These are phyloP conservation scores for Geoglossum cookeanum DNA, from an alignment of 2,329 filamentous ascomycete species.

Conservation along the genomic window DNA sequence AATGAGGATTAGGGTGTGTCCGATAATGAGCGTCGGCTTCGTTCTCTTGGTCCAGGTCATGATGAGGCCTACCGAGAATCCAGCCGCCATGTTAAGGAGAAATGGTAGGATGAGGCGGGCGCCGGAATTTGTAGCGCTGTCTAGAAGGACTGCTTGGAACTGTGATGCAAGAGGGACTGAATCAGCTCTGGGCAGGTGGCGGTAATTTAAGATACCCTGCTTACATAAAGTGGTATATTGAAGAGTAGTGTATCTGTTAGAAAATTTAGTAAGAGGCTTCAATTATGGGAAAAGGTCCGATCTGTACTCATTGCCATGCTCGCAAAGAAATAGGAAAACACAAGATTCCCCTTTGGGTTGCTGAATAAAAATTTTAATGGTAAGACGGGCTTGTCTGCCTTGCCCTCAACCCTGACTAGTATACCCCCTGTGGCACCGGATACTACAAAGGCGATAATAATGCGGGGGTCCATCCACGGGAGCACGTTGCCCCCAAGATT, in stretches of 20 bases:
- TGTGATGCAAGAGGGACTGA: background rate
- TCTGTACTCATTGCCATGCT: background rate
- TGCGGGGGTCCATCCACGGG: slow-evolving; percentile 41
- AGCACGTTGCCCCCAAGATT: slow-evolving; percentile 44
- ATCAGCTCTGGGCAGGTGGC: background rate
- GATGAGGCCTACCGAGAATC: slow-evolving; percentile 15
- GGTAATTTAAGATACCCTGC: background rate
- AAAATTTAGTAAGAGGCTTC: background rate
- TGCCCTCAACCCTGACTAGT: slow-evolving; percentile 34
- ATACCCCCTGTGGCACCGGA: slow-evolving; percentile 29
- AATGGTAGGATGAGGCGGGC: slow-evolving; percentile 26
- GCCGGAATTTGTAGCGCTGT: slow-evolving; percentile 26
- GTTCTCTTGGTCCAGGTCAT: slow-evolving; percentile 40
- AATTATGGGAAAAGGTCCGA: background rate
- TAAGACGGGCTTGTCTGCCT: slow-evolving; percentile 37
- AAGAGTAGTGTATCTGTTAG: slow-evolving; percentile 23
- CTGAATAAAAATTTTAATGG: slow-evolving; percentile 33
- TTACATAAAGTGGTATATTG: slow-evolving; percentile 23
- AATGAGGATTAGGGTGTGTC: slow-evolving; percentile 27
- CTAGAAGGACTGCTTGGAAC: slow-evolving; percentile 23
- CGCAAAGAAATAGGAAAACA: slow-evolving; percentile 23
- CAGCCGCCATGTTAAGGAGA: slow-evolving; percentile 18
- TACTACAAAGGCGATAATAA: slow-evolving; percentile 31
- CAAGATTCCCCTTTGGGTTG: slow-evolving; percentile 36
- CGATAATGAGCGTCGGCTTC: slow-evolving; percentile 38